Base-by-base conservation (phyloP, 139 green algal species). In the Dunaliella sp. region DNA sequence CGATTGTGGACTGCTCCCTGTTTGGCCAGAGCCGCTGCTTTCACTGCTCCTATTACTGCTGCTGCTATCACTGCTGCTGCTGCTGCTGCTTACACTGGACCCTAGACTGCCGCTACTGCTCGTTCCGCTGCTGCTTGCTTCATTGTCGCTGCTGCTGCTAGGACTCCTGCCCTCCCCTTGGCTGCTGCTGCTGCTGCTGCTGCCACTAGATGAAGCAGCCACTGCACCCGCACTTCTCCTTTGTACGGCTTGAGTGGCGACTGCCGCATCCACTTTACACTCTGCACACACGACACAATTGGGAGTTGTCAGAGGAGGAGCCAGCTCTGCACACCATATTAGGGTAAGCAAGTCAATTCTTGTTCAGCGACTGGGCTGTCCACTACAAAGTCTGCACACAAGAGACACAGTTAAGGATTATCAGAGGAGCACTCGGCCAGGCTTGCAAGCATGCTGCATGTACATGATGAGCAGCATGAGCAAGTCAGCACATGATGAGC, bases 201-300 rank as follows among this genome's bases (percentile, higher is more conserved):
- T 80, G 82, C n/a, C n/a, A 57, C 48, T 2, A 36, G 31, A 26
- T 22, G 37, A 28, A 26, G 80, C 37, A 26, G 48, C 48, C 48
- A 26, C 48, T 22, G 21, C 24, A 58, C 7, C 34, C 33, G 21
- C 24, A 58, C 7, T 48, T 80, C 25, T 80, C 74, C 74, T 36
- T 80, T 33, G 74, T 22, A 80, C 16, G 74, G 24, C 79, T 38
- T 59, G 24, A 28, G 74, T 65, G 26, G 88, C 91, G 25, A 94
- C 74, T 16, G 81, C 58, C 30, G 88, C 88, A 81, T 94, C 91
- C 32, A 93, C 26, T 76, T 93, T 93, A 79, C 86, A 91, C 81
- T 94, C 91, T 94, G 89, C 80, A 77, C 24, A 34, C n/a, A 84
- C n/a, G n/a, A n/a, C n/a, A n/a, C n/a, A n/a, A n/a, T n/a, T n/a